phyloP scores from a whole-genome alignment of 73 alveolate genomes.

The Breviolum minutum region DNA sequence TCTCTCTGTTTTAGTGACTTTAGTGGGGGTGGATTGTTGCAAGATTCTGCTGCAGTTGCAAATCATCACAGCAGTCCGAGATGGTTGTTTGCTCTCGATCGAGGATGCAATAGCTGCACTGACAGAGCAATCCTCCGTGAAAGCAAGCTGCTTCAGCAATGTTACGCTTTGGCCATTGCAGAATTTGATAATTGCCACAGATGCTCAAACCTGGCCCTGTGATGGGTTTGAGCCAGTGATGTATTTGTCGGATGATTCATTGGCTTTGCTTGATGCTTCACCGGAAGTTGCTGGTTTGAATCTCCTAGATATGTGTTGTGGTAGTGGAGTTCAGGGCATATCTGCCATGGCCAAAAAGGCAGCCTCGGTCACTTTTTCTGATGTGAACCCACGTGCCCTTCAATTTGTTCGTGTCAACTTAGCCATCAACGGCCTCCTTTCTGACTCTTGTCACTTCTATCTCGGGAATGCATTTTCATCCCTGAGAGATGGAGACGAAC shows the following conservation, averaged over 20 bases:
- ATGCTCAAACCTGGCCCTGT: conserved; percentile 74
- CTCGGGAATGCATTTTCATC: neutral
- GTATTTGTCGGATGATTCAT: conserved; percentile 79
- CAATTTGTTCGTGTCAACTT: conserved; percentile 55
- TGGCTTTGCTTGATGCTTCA: conserved; percentile 49
- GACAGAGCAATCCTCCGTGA: neutral
- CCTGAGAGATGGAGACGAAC: neutral
- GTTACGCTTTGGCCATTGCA: conserved; percentile 39
- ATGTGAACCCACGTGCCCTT: conserved; percentile 75
- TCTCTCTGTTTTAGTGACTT: neutral
- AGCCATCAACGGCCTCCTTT: neutral
- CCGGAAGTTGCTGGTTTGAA: neutral
- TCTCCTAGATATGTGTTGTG: conserved; percentile 31
- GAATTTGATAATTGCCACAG: conserved; percentile 42
- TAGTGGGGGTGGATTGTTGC: conserved; percentile 24
- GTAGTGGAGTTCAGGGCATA: conserved; percentile 62
- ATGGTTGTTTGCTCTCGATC: neutral
- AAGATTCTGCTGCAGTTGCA: conserved; percentile 30
- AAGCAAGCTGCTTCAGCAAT: conserved; percentile 35
- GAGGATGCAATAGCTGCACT: neutral
- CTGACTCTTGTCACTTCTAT: neutral
- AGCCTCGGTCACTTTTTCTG: conserved; percentile 47
- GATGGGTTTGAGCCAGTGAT: conserved; percentile 70
- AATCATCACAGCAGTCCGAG: conserved; percentile 10
- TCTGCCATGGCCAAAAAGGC: conserved; percentile 39